Conservation (phyloP, 2,329 filamentous ascomycete genomes). For the Botrytis sinoallii region DNA sequence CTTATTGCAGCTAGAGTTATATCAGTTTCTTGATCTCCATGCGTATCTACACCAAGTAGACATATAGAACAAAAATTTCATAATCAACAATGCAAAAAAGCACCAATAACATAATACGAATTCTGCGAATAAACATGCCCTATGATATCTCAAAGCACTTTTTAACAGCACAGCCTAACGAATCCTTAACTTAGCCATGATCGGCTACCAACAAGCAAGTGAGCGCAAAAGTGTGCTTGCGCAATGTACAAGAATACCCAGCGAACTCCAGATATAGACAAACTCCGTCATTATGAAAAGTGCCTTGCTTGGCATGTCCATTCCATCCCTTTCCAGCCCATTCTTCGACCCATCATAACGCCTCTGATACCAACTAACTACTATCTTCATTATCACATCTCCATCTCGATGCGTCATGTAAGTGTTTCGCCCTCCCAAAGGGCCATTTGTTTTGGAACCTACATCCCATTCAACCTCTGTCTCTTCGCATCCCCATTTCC, state of each 20-base stretch:
- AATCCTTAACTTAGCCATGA: background rate
- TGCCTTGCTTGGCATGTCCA: background rate
- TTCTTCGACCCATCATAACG: slow-evolving; percentile 2
- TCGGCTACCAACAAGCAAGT: background rate
- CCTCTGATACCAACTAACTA: background rate
- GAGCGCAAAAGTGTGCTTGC: background rate
- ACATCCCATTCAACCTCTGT: slow-evolving; percentile 33
- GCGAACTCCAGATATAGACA: background rate
- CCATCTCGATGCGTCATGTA: no score
- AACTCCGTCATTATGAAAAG: background rate
- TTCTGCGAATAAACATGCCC: background rate
- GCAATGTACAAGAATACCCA: background rate
- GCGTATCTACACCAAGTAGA: background rate
- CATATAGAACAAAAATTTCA: background rate
- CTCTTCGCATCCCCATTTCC: slow-evolving; percentile 36
- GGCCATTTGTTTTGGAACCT: no score
- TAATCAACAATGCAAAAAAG: background rate
- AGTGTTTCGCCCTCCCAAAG: no score
- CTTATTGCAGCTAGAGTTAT: background rate
- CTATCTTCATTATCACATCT: background rate
- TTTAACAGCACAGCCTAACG: background rate
- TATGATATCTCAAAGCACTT: background rate
- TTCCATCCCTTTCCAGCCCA: background rate
- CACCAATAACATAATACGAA: background rate
- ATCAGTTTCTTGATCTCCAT: background rate